A percentile compares a stretch with the other conserved stretches of the same genome.
These are phyloP conservation scores for Fusarium globosum DNA, from an alignment of 2,329 filamentous ascomycete species.

Conservation along the genomic window DNA sequence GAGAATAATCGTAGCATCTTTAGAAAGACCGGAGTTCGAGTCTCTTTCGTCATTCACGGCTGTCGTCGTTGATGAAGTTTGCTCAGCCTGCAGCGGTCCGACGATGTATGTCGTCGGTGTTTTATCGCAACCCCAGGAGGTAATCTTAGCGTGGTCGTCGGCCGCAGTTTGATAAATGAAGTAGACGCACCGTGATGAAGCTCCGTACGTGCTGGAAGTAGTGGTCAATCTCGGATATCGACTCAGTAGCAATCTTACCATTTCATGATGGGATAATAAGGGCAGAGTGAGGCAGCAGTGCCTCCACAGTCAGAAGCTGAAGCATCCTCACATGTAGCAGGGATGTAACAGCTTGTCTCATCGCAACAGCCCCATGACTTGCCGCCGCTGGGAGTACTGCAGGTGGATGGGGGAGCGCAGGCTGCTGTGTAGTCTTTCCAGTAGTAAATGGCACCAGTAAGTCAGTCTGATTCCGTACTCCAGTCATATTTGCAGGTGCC, in stretches of 20 bases:
- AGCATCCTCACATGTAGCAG: neutral
- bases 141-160: neutral
- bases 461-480: neutral
- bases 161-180: neutral
- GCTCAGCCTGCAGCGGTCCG: neutral
- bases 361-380: neutral
- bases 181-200: neutral
- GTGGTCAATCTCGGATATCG: neutral
- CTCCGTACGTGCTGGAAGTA: neutral
- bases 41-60: fast-evolving
- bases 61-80: neutral
- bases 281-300: neutral
- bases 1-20: fast-evolving
- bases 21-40: neutral
- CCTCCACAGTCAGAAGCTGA: neutral
- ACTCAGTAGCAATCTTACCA: neutral
- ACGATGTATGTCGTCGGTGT: neutral
- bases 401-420: neutral
- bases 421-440: neutral
- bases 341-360: neutral
- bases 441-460: neutral
- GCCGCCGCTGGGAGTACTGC: neutral
- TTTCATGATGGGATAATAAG: neutral
- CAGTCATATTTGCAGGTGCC: fast-evolving
- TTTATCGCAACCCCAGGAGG: neutral